These are phyloP conservation scores for Microascus cirrosus DNA, from an alignment of 2,329 filamentous ascomycete genomes.

Conservation along the genomic window DNA sequence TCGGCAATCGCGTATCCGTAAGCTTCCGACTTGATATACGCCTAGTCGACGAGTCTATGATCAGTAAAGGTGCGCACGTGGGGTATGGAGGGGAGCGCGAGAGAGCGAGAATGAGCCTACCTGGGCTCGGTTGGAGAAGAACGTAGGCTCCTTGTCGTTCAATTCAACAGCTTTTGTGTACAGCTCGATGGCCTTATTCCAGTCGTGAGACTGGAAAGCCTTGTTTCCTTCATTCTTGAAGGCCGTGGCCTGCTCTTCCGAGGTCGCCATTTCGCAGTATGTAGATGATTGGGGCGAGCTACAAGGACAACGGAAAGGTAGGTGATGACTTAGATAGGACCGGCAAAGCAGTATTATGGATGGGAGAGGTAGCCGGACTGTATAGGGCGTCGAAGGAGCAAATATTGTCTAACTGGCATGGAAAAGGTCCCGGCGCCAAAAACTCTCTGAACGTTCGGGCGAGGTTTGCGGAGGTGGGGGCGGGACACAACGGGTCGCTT, in stretches of 20 bases:
- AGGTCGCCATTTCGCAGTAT: constrained; percentile 23
- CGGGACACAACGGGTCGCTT: neutral
- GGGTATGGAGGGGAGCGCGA: constrained; percentile 1
- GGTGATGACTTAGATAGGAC: neutral
- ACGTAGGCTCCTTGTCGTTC: constrained; percentile 75
- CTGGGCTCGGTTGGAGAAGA: constrained; percentile 91
- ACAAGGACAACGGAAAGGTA: neutral
- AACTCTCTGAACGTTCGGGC: neutral
- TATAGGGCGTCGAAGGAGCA: neutral
- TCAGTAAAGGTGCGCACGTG: constrained; percentile 3
- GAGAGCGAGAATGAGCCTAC: constrained; percentile 31
- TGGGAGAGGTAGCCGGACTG: neutral
- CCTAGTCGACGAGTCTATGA: constrained; percentile 35
- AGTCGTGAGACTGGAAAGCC: constrained; percentile 81
- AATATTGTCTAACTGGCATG: neutral
- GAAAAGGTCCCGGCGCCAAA: neutral
- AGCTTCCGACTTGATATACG: constrained; percentile 88
- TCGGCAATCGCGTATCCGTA: constrained; percentile 90
- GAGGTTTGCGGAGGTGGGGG: neutral
- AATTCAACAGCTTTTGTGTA: constrained; percentile 83
- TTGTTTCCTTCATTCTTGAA: constrained; percentile 93
- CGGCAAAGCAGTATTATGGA: neutral
- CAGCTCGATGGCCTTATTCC: constrained; percentile 66
- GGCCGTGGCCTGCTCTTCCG: constrained; percentile 59
- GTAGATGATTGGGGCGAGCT: neutral